Percentiles rank a stretch among this genome's conserved stretches.
Conservation (phyloP, 2,329 filamentous ascomycete species). For the Fusarium albidum region DNA sequence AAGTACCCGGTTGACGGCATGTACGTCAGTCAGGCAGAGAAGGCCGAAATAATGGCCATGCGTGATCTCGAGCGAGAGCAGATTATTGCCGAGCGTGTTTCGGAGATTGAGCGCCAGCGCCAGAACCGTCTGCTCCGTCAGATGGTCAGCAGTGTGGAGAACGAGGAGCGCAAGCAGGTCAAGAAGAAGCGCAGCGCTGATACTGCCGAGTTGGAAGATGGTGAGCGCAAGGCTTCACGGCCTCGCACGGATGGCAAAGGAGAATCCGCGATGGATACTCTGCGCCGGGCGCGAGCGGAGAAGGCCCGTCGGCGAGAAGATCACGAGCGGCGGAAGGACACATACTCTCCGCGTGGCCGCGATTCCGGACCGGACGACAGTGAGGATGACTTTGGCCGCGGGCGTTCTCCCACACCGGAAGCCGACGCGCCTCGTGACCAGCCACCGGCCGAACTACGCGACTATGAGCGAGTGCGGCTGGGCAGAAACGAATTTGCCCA, state of each 20-base stretch:
- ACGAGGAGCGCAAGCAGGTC: slow-evolving; percentile 60
- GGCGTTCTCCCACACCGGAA: slow-evolving; percentile 62
- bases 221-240: slow-evolving; percentile 74
- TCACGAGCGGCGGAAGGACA: slow-evolving; percentile 68
- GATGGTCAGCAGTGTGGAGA: slow-evolving; percentile 74
- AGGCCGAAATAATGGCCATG: slow-evolving; percentile 81
- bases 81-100: slow-evolving; percentile 85
- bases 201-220: slow-evolving; percentile 80
- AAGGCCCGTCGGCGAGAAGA: slow-evolving; percentile 62
- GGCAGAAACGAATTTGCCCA: slow-evolving; percentile 87
- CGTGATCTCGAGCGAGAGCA: slow-evolving; percentile 92
- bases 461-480: slow-evolving; percentile 84
- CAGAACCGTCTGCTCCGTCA: slow-evolving; percentile 85
- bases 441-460: slow-evolving; percentile 75
- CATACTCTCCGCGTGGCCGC: slow-evolving; percentile 45
- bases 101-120: slow-evolving; percentile 81
- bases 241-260: slow-evolving; percentile 64
- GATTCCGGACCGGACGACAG: slow-evolving; percentile 68
- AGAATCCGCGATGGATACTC: slow-evolving; percentile 74
- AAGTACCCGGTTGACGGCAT: slow-evolving; percentile 89
- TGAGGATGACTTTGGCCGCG: slow-evolving; percentile 79
- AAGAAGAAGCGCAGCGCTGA: slow-evolving; percentile 81
- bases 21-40: slow-evolving; percentile 77
- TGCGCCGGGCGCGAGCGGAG: slow-evolving; percentile 69
- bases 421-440: slow-evolving; percentile 75